Evolutionary conservation across 345 rosid species (phyloP), one percentile per base, ranked within the genome.

Genomic region (Hypericum perforatum): DNA sequence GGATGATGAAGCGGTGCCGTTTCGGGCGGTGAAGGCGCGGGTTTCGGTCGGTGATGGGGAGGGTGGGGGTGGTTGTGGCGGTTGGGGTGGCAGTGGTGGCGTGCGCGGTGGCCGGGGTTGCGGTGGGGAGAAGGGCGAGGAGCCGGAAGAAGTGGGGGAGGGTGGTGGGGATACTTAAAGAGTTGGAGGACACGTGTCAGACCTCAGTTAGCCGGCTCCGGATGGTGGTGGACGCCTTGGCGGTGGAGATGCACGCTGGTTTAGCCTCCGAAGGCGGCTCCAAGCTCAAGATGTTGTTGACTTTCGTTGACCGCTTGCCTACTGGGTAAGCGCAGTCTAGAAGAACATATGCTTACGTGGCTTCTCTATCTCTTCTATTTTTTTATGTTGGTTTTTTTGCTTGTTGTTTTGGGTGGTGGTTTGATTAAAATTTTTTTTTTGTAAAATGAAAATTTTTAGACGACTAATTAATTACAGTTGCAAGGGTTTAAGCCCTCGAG

Each of bases 181-280:
- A 82, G 71, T 55, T 91, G 56, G 98, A 87, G 57, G 96, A 82
- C 32, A 76, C 67, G 5, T 91, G 84, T 60, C 89, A 84, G 45
- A 82, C 98, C n/a, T 58, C 81, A 0, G 85, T 82, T 3, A 86
- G 79, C 57, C 80, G 87, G 65, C 60, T 91, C 56, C 84, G 76
- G 62, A 94, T 84, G 61, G 89, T 91, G 15, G 88, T 84, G 8
- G 96, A 85, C 59, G 96, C 89, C 29, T 79, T 91, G 95, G 87
- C 89, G 6, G 89, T 87, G 43, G 98, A 91, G 87, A 90, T 90
- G 98, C 95, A 90, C 66, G 96, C 96, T 63, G 98, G 98, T 0
- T 82, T 90, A 73, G 96, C 95, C 42, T 90, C 98, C 36, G 98
- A 90, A 72, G 98, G 96, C 12, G 98, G 96, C 38, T 87, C 98